Evolutionary conservation across 2,329 filamentous ascomycete genomes (phyloP).

Genomic region (Arthrobotrys megalospora): DNA sequence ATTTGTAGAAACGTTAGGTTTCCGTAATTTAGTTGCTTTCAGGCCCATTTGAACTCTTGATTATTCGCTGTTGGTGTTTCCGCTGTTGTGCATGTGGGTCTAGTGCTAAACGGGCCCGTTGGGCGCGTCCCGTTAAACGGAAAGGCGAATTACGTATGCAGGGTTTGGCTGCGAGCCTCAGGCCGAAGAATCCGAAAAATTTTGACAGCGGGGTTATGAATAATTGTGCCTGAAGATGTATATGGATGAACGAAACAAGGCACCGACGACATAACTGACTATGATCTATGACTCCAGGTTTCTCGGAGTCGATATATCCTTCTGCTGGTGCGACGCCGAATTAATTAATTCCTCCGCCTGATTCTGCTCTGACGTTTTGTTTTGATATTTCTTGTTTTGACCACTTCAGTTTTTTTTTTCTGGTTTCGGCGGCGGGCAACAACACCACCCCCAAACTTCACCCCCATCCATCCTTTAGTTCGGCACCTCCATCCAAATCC

Average conservation of each 20-base stretch:
- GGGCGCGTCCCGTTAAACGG: background rate
- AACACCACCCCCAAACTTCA: background rate
- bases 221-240: background rate
- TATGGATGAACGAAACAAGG: too few species aligned
- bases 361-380: slow-evolving; percentile 9
- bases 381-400: slow-evolving; percentile 19
- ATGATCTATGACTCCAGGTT: too few species aligned
- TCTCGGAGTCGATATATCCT: too few species aligned
- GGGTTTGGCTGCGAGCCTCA: slow-evolving; percentile 10
- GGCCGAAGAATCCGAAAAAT: background rate
- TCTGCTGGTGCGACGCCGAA: too few species aligned
- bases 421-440: slow-evolving; percentile 27
- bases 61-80: background rate
- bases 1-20: too few species aligned
- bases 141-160: slow-evolving; percentile 16
- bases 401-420: background rate
- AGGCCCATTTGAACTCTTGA: too few species aligned
- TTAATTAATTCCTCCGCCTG: background rate
- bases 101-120: background rate
- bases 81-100: background rate
- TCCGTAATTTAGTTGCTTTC: too few species aligned
- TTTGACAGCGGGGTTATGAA: background rate
- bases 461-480: background rate
- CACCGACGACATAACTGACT: too few species aligned
- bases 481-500: background rate